Base-by-base conservation (phyloP, 1,139 yeast genomes). In the Pichia inconspicua region DNA sequence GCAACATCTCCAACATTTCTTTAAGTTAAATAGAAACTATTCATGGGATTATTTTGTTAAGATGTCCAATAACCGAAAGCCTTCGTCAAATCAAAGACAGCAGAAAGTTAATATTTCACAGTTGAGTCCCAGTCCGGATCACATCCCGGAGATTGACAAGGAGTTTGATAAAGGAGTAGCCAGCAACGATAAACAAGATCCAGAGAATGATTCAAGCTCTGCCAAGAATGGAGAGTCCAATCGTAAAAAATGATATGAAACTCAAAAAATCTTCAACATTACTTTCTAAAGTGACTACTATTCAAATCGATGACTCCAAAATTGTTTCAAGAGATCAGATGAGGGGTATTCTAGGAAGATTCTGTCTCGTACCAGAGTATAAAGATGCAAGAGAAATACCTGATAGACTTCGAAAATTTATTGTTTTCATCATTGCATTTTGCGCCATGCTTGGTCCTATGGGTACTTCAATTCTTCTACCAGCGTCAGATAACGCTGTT, bases 381-480 rank as follows among this genome's bases (percentile, higher is more conserved):
- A 74, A 75, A 46, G 89, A 87, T 59, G 84, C 96, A 1, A 67
- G 88, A 49, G 77, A 77, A 28, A 80, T 83, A 57, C 80, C 87
- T 3, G 48, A 55, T 1, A 46, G 54, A 1, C 61, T 73, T 50
- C 84, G 87, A 59, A 60, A 66, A 49, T 48, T 72, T n/a, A 72
- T 87, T 46, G 84, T 85, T 2, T 66, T 76, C 34, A 69, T 84
- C 30, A 78, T 86, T 40, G 90, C 94, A 0, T 69, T 77, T 52
- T 89, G 92, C 5, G 86, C 90, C 2, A 70, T 84, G 62, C 75
- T 85, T 45, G 96, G 95, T 0, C 96, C 96, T 10, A 84, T 88
- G 90, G 95, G 95, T n/a, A 83, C 95, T 1, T 82, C 92, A 1
- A 84, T 88, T 51, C 72, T 87, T 63, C 74, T 85, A 46, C 96